Conservation (phyloP, 2,329 filamentous ascomycete species). For the Tolypocladium amazonense region DNA sequence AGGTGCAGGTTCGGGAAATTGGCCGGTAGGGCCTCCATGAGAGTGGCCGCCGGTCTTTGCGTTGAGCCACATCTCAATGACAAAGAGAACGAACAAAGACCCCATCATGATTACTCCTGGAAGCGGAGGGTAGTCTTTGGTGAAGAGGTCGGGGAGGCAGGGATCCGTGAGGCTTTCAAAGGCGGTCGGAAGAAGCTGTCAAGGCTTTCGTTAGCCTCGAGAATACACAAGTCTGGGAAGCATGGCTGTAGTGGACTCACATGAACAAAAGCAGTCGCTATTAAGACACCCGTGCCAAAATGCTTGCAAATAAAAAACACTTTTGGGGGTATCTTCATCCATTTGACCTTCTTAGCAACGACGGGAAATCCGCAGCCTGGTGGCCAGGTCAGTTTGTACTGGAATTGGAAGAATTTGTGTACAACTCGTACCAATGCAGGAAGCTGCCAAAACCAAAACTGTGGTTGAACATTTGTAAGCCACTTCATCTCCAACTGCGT, state of each 20-base stretch:
- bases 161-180: constrained; percentile 41
- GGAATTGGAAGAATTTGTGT: too few relatives aligned
- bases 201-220: neutral
- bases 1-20: neutral
- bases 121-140: constrained; percentile 47
- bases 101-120: constrained; percentile 57
- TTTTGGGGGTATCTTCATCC: constrained; percentile 45
- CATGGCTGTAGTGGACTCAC: constrained; percentile 22
- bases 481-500: too few relatives aligned
- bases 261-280: constrained; percentile 66
- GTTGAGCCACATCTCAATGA: constrained; percentile 52
- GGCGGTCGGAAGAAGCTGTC: constrained; percentile 46
- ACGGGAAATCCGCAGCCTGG: constrained; percentile 40
- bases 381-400: neutral
- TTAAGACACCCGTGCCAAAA: constrained; percentile 60
- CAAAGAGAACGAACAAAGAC: constrained; percentile 49
- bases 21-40: constrained; percentile 44
- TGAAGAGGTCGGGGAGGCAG: constrained; percentile 50
- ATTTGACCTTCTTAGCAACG: constrained; percentile 42
- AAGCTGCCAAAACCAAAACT: constrained; percentile 18
- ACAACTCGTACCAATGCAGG: constrained; percentile 12
- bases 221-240: too few relatives aligned
- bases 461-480: neutral
- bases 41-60: constrained; percentile 47
- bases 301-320: constrained; percentile 54